Percentiles rank a stretch among this genome's conserved stretches.
phyloP scores from a whole-genome alignment of 192 early-diverging fungal genomes.

The Oehlia diaphana region DNA sequence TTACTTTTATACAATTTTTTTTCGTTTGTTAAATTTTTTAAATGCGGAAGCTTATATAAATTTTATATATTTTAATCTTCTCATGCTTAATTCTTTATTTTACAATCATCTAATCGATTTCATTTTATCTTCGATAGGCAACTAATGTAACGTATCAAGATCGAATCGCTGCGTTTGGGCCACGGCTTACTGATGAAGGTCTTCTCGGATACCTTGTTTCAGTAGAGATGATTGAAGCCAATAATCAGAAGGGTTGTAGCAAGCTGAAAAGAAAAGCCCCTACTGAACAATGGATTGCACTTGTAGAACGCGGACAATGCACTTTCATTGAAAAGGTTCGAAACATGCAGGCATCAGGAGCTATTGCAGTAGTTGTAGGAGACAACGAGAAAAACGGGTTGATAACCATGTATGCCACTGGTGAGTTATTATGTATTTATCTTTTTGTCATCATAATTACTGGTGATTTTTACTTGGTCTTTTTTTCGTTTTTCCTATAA shows the following conservation, averaged over 20 bases:
- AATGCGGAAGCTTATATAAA: too few species aligned
- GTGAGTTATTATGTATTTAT: conserved; percentile 36
- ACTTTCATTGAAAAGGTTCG: conserved; percentile 89
- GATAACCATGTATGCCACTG: conserved; percentile 85
- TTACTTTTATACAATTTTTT: too few species aligned
- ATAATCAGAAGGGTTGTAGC: conserved; percentile 62
- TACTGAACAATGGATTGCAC: conserved; percentile 69
- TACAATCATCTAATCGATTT: background rate
- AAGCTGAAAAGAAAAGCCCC: conserved; percentile 39
- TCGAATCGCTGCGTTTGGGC: conserved; percentile 86
- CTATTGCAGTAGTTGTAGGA: conserved; percentile 84
- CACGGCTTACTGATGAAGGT: conserved; percentile 70
- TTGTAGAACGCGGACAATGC: conserved; percentile 87
- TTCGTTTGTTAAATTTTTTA: too few species aligned
- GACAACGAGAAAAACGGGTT: conserved; percentile 72
- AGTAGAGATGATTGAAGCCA: conserved; percentile 50
- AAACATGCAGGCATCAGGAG: conserved; percentile 85
- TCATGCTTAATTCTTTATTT: background rate
- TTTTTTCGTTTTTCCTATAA: background rate
- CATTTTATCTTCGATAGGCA: conserved; percentile 34
- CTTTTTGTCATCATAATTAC: background rate
- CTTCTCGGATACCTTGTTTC: conserved; percentile 67
- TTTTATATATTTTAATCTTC: too few species aligned
- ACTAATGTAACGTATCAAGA: conserved; percentile 60
- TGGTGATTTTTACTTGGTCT: conserved; percentile 8